These are phyloP conservation scores for Aspergillus piperis DNA, from an alignment of 2,329 filamentous ascomycete genomes.

Conservation along the genomic window DNA sequence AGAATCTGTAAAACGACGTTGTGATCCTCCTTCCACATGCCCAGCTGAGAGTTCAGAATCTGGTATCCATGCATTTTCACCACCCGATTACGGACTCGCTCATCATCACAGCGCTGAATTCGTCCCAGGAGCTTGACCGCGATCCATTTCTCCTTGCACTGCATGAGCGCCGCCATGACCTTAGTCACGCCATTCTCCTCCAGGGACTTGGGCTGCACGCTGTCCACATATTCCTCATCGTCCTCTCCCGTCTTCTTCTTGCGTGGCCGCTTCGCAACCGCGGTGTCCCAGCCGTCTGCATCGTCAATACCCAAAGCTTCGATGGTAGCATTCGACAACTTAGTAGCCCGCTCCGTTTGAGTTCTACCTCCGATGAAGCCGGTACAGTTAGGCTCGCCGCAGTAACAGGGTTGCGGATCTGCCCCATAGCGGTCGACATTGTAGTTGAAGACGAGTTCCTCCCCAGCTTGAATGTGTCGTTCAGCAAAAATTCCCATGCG, in stretches of 20 bases:
- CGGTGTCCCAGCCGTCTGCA: conserved; percentile 86
- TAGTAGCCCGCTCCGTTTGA: conserved; percentile 92
- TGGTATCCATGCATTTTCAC: conserved; percentile 97
- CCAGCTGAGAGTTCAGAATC: conserved; percentile 84
- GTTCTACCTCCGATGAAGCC: conserved; percentile 98
- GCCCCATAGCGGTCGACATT: conserved; percentile 98
- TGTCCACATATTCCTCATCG: conserved; percentile 94
- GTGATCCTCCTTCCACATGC: conserved; percentile 82
- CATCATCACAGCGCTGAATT: conserved; percentile 83
- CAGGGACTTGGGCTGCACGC: conserved; percentile 75
- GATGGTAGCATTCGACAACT: conserved; percentile 83
- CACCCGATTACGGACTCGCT: conserved; percentile 81
- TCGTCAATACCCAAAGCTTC: conserved; percentile 96
- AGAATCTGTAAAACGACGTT: conserved; percentile 89
- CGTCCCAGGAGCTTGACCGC: conserved; percentile 89
- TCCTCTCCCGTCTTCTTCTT: conserved; percentile 92
- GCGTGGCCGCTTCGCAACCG: conserved; percentile 83
- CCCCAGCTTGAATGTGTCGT: conserved; percentile 79
- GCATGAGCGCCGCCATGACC: conserved; percentile 94
- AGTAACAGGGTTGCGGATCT: conserved; percentile 96
- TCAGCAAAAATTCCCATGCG: conserved; percentile 98
- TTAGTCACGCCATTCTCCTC: conserved; percentile 84
- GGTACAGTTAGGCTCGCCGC: conserved; percentile 88
- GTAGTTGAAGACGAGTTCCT: conserved; percentile 98
- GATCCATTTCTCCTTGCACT: conserved; percentile 99